Base-by-base conservation (phyloP, 169 alveolate species). In the Cryptosporidium parvum region DNA sequence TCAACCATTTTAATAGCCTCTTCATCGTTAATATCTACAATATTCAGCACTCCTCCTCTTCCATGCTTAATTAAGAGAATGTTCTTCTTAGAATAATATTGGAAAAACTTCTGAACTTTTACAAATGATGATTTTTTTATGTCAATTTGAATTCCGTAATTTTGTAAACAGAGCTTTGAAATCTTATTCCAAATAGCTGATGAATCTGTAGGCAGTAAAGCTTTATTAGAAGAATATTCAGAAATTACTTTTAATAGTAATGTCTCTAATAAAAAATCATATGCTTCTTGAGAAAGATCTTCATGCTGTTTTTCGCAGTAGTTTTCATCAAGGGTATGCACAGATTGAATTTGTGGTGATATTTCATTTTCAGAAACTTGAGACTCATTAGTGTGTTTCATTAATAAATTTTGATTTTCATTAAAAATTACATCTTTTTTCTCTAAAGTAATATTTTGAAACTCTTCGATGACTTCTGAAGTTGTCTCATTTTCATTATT, bases 141-240 rank as follows among this genome's bases (percentile, higher is more conserved):
- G 45, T 80, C 75, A 21, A 44, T 23, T 29, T 56, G 89, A 16
- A 62, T 80, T 48, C 75, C 80, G 21, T 26, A 62, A 21, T n/a
- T 29, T n/a, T 59, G 48, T 6, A 44, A 21, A 39, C 53, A 80
- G 8, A 80, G 42, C 7, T 75, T 69, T 0, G 62, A 26, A 31
- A 80, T 80, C 59, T 51, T 80, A 51, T 80, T 80, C 89, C 89
- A 80, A 45, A 80, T 39, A 29, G 75, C 75, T 6, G 89, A 80
- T 29, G 75, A 39, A 62, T 80, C 89, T 14, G 62, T 16, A 18
- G 89, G 89, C 1, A 80, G 75, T 23, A 73, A n/a, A n/a, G 56
- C 39, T 23, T 33, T 73, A 35, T 59, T 73, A n/a, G 33, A 26
- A 16, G 68, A 53, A 5, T n/a, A 56, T 31, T 59, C 70, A 33